These are phyloP conservation scores for Vaccinium macrocarpon DNA, from an alignment of 148 eudicot genomes.

Conservation along the genomic window DNA sequence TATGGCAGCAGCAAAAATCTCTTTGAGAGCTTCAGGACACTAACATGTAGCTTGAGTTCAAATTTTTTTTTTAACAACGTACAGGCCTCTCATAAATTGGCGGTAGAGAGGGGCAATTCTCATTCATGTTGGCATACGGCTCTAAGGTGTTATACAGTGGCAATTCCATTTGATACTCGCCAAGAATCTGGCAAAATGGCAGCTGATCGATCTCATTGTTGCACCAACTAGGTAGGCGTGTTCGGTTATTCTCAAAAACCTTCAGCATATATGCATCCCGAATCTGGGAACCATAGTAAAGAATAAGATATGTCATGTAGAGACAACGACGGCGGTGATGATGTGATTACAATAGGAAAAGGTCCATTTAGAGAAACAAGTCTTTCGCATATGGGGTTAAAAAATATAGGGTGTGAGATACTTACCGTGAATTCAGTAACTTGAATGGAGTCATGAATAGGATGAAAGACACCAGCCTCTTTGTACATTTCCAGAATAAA, in stretches of 20 bases:
- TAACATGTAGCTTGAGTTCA: background rate
- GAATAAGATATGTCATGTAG: background rate
- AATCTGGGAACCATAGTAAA: conserved; percentile 43
- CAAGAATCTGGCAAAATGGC: conserved; percentile 93
- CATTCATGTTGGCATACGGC: conserved; percentile 54
- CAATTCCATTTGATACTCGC: conserved; percentile 89
- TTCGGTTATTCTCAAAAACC: conserved; percentile 69
- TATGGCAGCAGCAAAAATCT: background rate
- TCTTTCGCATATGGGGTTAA: background rate
- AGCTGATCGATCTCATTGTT: conserved; percentile 52
- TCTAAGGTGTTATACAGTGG: conserved; percentile 74
- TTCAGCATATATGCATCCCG: conserved; percentile 94
- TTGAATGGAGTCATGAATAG: conserved; percentile 75
- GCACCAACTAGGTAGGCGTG: conserved; percentile 87
- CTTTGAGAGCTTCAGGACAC: background rate
- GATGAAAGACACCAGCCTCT: conserved; percentile 88
- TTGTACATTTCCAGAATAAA: conserved; percentile 92
- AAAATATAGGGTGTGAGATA: background rate
- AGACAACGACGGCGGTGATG: background rate
- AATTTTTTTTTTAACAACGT: conserved; percentile 8
- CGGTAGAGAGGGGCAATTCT: conserved; percentile 26
- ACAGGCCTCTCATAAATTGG: conserved; percentile 29
- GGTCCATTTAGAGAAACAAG: background rate
- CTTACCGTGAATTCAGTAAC: conserved; percentile 97
- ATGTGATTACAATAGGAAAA: background rate